Base-by-base conservation (phyloP, 2,329 filamentous ascomycete genomes). In the Phaeosphaeriaceae sp. region DNA sequence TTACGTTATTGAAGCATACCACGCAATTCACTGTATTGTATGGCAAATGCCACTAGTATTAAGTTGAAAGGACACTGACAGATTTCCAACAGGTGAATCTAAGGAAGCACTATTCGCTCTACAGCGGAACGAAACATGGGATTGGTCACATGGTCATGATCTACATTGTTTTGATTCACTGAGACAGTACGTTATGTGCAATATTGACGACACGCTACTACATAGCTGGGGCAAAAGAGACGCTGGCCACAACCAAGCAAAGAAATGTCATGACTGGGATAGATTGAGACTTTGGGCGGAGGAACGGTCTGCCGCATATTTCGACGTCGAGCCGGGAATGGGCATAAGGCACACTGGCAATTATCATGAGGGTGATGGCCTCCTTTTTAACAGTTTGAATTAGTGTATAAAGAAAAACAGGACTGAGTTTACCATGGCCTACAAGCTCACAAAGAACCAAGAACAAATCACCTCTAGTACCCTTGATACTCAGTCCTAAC, bases 1-100 rank as follows among this genome's bases (percentile, higher is more conserved):
- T 28, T 52, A 49, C 20, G 45, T 49, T 21, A 43, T 52, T 28
- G 50, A 52, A 39, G 46, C 46, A 40, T 52, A 52, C 17, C 50
- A 52, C 34, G 50, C 41, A 2, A 52, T 52, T 20, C 45, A 52
- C 21, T 52, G 50, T 23, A n/a, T 41, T 21, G 35, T 38, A 38
- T 4, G 35, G 15, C 7, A 4, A 4, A 9, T 17, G n/a, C n/a
- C n/a, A n/a, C n/a, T n/a, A n/a, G n/a, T n/a, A n/a, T n/a, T n/a
- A n/a, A n/a, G n/a, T n/a, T n/a, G n/a, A 23, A 12, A 12, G 3
- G 4, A 13, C 8, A 13, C 35, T 38, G 17, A 38, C 35, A 13
- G 20, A 9, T 2, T 11, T 38, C 6, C 9, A n/a, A n/a, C 35
- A 38, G 35, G 17, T 20, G 11, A 17, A 12, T 20, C 17, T 38